Evolutionary conservation across 306 rosid species (phyloP), one percentile per base, ranked within the genome.

Genomic region (Purshia tridentata): DNA sequence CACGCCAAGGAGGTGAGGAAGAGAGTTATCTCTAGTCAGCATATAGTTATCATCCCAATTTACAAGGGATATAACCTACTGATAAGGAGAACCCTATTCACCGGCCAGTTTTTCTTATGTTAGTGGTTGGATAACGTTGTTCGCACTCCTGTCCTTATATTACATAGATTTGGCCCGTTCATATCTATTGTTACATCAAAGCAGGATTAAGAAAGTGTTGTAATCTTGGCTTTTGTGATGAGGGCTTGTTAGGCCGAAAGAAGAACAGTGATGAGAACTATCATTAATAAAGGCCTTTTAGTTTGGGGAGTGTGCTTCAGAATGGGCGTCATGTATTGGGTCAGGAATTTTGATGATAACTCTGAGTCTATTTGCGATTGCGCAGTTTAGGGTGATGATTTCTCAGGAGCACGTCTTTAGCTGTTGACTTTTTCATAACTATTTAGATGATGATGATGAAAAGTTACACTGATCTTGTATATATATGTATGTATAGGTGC

Each of bases 1-100:
- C 79, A 65, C 84, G 64, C 70, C 71, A 60, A 48, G 78, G 87
- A 89, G 90, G 83, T 85, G 84, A 87, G 69, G 54, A 45, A 73
- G 61, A 73, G 72, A 53, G 56, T 59, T 71, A 16, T 46, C 11
- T 22, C 52, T 46, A 22, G 12, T 45, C 63, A 15, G 72, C 53
- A 56, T 67, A 46, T 65, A 60, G 80, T 45, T 65, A 41, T 51
- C 44, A 37, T 61, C 76, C 76, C 62, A 49, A 67, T 72, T 49
- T 22, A 57, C 54, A 6, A 39, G 41, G 54, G 76, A 69, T 8
- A 63, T 60, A 22, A 51, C 64, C 70, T 76, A 56, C 72, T 65
- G 64, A 47, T 49, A 57, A 53, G 50, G 61, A 62, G 69, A 37
- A 9, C 65, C 53, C 46, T 49, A 22, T 29, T 54, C 72, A 51